Base-by-base conservation (phyloP, 345 rosid genomes). In the Viola odorata region DNA sequence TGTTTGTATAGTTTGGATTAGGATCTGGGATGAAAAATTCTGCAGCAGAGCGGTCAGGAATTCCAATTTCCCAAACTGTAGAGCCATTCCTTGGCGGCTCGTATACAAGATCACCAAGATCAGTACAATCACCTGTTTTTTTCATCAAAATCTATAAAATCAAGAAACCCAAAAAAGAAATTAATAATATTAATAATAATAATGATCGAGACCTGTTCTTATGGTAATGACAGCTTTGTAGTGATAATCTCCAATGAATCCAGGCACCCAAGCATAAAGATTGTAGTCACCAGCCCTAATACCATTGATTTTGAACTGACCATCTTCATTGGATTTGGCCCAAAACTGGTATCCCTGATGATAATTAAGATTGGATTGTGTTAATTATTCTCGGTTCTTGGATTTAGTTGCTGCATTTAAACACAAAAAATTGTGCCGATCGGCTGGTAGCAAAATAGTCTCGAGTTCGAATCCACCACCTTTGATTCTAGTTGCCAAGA, bases 51-150 rank as follows among this genome's bases (percentile, higher is more conserved):
- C 96, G 84, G 77, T 92, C 90, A 48, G 97, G 94, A 60, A 76
- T 63, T 14, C 98, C 98, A 8, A 92, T 89, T 71, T 92, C 97
- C 98, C 98, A 92, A 58, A 92, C 48, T 1, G 96, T 92, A 36
- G 84, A 76, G 47, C 98, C 96, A 64, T 78, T 81, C 69, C 97
- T 87, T 59, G 96, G 94, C 58, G 97, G 91, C 65, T 84, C 79
- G 42, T 81, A 85, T 5, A 84, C 72, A 45, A 92, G 73, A 65
- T 83, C 84, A 48, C 89, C 94, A 73, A 84, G 53, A 50, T 75
- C 75, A 16, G 77, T 63, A 51, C 76, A 53, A 60, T 71, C 48
- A 49, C 88, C 96, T 92, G 81, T 13, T 6, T 54, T 37, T 8
- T 3, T 49, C 64, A 13, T 60, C 51, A 54, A 47, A 17, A 23